Conservation (phyloP, 331 rosid species). For the Cucumis variabilis region DNA sequence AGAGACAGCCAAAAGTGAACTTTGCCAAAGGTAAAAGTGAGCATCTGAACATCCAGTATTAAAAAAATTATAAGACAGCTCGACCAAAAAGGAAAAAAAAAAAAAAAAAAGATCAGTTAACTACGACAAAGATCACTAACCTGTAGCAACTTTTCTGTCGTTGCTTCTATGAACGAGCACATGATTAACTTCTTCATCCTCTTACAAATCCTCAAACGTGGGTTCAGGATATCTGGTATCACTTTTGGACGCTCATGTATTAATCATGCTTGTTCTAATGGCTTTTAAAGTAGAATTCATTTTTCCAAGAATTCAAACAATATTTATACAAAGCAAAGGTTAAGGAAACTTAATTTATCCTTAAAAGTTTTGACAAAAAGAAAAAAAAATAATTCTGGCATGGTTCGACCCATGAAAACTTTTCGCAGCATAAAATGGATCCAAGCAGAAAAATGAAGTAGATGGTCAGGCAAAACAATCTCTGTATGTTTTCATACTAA, state of each 20-base stretch:
- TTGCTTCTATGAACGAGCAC: too few species aligned
- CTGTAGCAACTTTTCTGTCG: background rate
- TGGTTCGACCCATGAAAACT: conserved; percentile 6
- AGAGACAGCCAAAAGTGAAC: background rate
- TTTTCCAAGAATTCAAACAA: conserved; percentile 24
- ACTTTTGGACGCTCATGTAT: conserved; percentile 21
- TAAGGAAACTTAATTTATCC: conserved; percentile 5
- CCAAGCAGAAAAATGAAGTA: background rate
- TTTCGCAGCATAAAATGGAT: background rate
- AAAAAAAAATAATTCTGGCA: background rate
- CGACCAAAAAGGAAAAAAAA: background rate
- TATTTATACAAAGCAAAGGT: conserved; percentile 1
- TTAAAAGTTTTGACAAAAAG: background rate
- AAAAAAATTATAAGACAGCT: background rate
- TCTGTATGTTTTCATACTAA: background rate
- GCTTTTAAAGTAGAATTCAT: conserved; percentile 14
- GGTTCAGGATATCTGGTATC: conserved; percentile 37
- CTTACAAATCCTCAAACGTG: too few species aligned
- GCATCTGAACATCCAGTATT: background rate
- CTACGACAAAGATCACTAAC: conserved; percentile 2
- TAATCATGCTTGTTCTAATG: conserved; percentile 25
- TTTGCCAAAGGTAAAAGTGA: background rate
- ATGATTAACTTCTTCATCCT: too few species aligned
- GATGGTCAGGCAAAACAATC: background rate
- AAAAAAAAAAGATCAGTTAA: background rate